Evolutionary conservation across 2,329 filamentous ascomycete species (phyloP).

Genomic region (Exophiala oligosperma): DNA sequence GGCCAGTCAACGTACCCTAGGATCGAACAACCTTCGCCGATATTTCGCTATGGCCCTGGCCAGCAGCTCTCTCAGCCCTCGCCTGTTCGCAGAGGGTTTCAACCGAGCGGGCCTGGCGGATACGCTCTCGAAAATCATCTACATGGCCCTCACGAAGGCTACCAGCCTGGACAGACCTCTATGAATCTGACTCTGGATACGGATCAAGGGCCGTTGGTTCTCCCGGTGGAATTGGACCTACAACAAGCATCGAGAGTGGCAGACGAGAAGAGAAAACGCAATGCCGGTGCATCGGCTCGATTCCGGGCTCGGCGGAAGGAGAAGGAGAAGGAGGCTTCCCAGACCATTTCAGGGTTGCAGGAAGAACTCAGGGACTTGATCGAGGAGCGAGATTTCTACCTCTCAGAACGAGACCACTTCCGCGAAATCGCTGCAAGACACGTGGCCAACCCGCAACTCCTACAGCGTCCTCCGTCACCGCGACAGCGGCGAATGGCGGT

Average conservation of each 20-base stretch:
- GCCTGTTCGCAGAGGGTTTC: constrained; percentile 10
- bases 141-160: constrained; percentile 24
- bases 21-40: constrained; percentile 18
- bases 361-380: constrained; percentile 66
- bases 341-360: constrained; percentile 69
- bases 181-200: constrained; percentile 34
- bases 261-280: constrained; percentile 81
- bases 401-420: constrained; percentile 69
- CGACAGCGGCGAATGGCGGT: constrained; percentile 11
- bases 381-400: constrained; percentile 72
- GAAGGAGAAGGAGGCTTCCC: constrained; percentile 71
- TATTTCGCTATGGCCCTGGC: constrained; percentile 15
- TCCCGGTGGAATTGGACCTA: constrained; percentile 57
- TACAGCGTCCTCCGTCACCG: constrained; percentile 29
- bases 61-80: constrained; percentile 12
- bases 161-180: constrained; percentile 26
- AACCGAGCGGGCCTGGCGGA: constrained; percentile 9
- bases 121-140: constrained; percentile 15
- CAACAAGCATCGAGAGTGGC: constrained; percentile 79
- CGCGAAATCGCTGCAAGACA: constrained; percentile 61
- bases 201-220: constrained; percentile 39
- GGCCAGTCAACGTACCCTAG: constrained; percentile 16
- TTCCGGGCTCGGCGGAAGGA: constrained; percentile 82
- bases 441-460: constrained; percentile 24
- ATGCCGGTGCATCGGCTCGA: constrained; percentile 80